Conservation (phyloP, 768 basidiomycete genomes). For the Tremella yokohamensis region DNA sequence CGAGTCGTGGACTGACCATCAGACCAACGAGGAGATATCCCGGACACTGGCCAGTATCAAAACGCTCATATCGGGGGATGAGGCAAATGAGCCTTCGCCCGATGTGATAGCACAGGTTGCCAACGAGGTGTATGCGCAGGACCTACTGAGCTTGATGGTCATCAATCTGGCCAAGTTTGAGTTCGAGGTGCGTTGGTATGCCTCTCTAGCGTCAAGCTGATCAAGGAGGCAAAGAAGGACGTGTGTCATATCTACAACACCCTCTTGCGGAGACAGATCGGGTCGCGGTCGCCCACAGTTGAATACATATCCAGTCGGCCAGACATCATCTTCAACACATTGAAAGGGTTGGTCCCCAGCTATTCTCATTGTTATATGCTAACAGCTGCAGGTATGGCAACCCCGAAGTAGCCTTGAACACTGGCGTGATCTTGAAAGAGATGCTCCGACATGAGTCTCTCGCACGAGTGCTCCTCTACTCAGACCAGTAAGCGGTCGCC, state of each 20-base stretch:
- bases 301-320: conserved; percentile 77
- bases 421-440: conserved; percentile 95
- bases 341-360: conserved; percentile 59
- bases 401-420: conserved; percentile 93
- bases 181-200: conserved; percentile 66
- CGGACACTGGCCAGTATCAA: conserved; percentile 28
- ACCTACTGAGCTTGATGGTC: conserved; percentile 76
- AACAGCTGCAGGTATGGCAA: conserved; percentile 68
- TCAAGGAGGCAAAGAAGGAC: conserved; percentile 54
- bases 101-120: conserved; percentile 91
- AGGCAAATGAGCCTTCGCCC: conserved; percentile 57
- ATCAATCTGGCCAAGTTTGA: conserved; percentile 80
- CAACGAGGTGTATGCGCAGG: conserved; percentile 89
- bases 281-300: conserved; percentile 89
- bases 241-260: conserved; percentile 55
- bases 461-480: conserved; percentile 81
- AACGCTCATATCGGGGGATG: conserved; percentile 27
- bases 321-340: conserved; percentile 72
- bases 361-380: neutral
- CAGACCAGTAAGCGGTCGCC: conserved; percentile 73
- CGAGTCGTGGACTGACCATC: conserved; percentile 1
- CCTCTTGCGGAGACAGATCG: conserved; percentile 72
- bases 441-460: conserved; percentile 92
- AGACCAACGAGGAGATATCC: conserved; percentile 39
- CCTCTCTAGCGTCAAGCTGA: neutral